A percentile compares a stretch with the other conserved stretches of the same genome.
Conservation (phyloP, 805 yeast species). For the Kazachstania taianensis region DNA sequence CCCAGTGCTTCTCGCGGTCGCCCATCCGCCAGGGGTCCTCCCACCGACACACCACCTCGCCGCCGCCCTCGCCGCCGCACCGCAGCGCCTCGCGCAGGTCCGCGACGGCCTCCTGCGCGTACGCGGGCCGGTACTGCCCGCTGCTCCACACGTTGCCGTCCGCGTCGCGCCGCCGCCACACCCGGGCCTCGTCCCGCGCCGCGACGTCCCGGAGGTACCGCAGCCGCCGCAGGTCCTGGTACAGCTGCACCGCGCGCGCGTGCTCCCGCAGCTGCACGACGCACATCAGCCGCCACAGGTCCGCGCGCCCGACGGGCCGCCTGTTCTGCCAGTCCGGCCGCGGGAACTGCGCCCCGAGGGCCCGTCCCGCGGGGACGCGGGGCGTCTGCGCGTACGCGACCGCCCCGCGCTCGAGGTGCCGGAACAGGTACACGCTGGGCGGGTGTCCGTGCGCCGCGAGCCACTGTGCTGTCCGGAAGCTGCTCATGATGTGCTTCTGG, state of each 20-base stretch:
- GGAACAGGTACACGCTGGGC: conserved; percentile 75
- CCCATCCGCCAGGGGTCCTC: conserved; percentile 85
- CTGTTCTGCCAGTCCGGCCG: conserved; percentile 87
- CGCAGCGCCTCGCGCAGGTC: conserved; percentile 41
- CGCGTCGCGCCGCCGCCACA: conserved; percentile 58
- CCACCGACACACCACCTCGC: conserved; percentile 61
- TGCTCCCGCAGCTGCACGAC: conserved; percentile 58
- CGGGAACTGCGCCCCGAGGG: conserved; percentile 3
- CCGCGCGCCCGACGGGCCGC: conserved; percentile 65
- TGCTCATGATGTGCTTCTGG: too few relatives aligned
- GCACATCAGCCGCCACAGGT: conserved; percentile 85
- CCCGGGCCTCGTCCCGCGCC: conserved; percentile 49
- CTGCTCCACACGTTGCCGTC: conserved; percentile 80
- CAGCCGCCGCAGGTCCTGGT: conserved; percentile 62
- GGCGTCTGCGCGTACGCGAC: conserved; percentile 84
- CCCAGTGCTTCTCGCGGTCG: conserved; percentile 58
- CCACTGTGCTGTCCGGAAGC: conserved; percentile 51
- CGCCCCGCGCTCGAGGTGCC: conserved; percentile 83
- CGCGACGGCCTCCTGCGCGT: conserved; percentile 83
- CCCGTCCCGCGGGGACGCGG: conserved; percentile 23
- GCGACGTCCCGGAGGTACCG: conserved; percentile 62
- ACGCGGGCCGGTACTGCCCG: conserved; percentile 83
- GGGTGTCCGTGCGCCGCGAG: conserved; percentile 51
- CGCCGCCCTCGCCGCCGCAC: conserved; percentile 17
- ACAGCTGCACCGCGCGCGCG: conserved; percentile 61